phyloP scores from a whole-genome alignment of 2,329 filamentous ascomycete species.

The Curvularia verruculosa region DNA sequence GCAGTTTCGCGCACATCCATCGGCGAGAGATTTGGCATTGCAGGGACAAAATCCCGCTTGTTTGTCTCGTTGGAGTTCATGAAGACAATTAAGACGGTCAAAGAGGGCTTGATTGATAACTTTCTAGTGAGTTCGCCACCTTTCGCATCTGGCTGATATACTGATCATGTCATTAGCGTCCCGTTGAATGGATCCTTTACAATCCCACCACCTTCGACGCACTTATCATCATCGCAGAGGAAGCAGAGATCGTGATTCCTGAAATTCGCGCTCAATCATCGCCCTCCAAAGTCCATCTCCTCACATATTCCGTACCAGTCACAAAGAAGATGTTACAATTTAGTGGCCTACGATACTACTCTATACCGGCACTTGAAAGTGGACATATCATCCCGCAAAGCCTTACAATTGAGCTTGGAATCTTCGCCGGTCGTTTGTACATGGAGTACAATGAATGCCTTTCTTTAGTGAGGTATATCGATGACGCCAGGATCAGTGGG shows the following conservation, averaged over 20 bases:
- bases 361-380: conserved; percentile 54
- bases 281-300: conserved; percentile 44
- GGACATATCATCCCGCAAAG: conserved; percentile 54
- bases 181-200: conserved; percentile 66
- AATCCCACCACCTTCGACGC: conserved; percentile 53
- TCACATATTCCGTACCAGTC: conserved; percentile 64
- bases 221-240: conserved; percentile 65
- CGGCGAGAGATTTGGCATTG: conserved; percentile 38
- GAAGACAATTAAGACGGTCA: conserved; percentile 48
- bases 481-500: background rate
- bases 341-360: conserved; percentile 58
- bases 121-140: conserved; percentile 37
- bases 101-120: conserved; percentile 44
- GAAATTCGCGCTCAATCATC: conserved; percentile 37
- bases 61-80: conserved; percentile 56
- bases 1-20: conserved; percentile 49
- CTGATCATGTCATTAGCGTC: conserved; percentile 3
- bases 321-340: conserved; percentile 64
- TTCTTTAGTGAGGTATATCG: conserved; percentile 20
- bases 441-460: conserved; percentile 55
- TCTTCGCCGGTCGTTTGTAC: conserved; percentile 65
- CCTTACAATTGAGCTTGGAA: conserved; percentile 62
- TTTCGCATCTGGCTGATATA: background rate
- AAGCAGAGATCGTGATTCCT: conserved; percentile 61
- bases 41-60: conserved; percentile 31